Conservation (phyloP, 768 basidiomycete genomes). For the Mycena capillaripes region DNA sequence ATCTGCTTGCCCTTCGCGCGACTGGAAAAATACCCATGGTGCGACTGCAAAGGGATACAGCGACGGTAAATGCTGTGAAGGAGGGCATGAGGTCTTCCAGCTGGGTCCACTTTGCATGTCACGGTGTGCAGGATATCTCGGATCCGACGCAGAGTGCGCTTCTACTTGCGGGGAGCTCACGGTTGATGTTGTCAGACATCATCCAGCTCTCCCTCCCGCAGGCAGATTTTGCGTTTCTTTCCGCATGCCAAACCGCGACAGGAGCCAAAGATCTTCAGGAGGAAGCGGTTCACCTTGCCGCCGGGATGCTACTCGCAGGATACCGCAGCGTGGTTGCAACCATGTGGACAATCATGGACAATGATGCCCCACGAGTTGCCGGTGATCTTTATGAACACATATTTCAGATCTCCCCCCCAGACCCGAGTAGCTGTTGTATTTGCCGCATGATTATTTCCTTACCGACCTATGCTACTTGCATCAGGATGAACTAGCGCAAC, state of each 20-base stretch:
- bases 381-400: conserved; percentile 48
- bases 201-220: conserved; percentile 40
- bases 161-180: conserved; percentile 37
- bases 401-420: conserved; percentile 20
- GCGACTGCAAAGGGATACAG: conserved; percentile 19
- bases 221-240: conserved; percentile 57
- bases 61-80: conserved; percentile 31
- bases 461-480: conserved; percentile 26
- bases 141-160: conserved; percentile 44
- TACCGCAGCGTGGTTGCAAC: conserved; percentile 54
- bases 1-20: background rate
- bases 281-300: conserved; percentile 55
- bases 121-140: conserved; percentile 47
- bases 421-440: conserved; percentile 32
- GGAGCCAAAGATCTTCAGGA: conserved; percentile 45
- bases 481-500: conserved; percentile 34
- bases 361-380: conserved; percentile 50
- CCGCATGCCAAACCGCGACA: conserved; percentile 60
- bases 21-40: background rate
- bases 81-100: conserved; percentile 20
- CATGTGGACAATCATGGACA: conserved; percentile 59
- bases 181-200: conserved; percentile 40
- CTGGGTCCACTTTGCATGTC: conserved; percentile 57
- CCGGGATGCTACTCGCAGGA: conserved; percentile 54
- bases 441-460: no score